phyloP scores from a whole-genome alignment of 257 asterid genomes.

The Solanum verrucosum region DNA sequence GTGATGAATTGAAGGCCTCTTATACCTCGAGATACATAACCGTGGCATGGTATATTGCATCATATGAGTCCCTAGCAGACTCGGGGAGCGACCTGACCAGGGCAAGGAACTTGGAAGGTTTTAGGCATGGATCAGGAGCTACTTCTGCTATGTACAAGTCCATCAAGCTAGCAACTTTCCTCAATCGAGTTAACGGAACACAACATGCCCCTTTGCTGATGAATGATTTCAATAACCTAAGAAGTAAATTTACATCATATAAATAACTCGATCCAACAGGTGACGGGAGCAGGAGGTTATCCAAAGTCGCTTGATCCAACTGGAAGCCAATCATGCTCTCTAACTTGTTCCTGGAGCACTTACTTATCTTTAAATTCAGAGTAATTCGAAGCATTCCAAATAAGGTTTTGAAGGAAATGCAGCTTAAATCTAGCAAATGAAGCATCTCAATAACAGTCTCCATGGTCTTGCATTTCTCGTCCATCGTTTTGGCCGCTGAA shows the following conservation, averaged over 20 bases:
- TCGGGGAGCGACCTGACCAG: conserved; percentile 52
- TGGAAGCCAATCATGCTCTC: conserved; percentile 68
- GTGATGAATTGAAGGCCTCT: neutral
- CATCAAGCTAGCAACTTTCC: conserved; percentile 45
- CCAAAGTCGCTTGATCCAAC: conserved; percentile 56
- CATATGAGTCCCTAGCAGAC: conserved; percentile 58
- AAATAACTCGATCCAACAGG: conserved; percentile 36
- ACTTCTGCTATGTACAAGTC: conserved; percentile 72
- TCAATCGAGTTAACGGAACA: conserved; percentile 52
- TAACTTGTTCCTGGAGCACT: conserved; percentile 29
- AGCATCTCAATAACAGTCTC: conserved; percentile 59
- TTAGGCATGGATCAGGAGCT: conserved; percentile 70
- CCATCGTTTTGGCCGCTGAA: conserved; percentile 8
- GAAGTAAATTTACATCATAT: conserved; percentile 68
- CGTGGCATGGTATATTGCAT: conserved; percentile 50
- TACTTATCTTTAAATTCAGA: conserved; percentile 25
- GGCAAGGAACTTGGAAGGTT: conserved; percentile 53
- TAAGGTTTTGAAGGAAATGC: conserved; percentile 51
- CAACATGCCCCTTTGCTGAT: conserved; percentile 49
- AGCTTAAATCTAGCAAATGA: conserved; percentile 34
- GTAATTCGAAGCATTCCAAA: conserved; percentile 48
- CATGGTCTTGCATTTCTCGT: conserved; percentile 26
- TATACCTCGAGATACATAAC: conserved; percentile 64
- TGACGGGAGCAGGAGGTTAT: conserved; percentile 62
- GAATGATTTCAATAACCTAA: conserved; percentile 49